Evolutionary conservation across 2,329 filamentous ascomycete species (phyloP), one percentile per base, ranked within the genome.

Genomic region (Trichoderma sp.): DNA sequence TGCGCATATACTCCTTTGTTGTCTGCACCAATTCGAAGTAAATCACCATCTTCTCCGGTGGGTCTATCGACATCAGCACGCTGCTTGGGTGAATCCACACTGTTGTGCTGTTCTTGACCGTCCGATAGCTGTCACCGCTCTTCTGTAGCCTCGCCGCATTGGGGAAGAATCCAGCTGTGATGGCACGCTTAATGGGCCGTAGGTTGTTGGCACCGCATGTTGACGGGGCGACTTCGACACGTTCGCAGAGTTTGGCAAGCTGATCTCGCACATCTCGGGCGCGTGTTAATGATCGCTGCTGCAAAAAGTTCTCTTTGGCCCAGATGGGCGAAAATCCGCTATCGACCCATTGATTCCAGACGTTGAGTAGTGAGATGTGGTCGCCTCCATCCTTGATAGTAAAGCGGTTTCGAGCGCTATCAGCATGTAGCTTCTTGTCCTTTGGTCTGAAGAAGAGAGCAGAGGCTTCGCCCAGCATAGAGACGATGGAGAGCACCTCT

Each of bases 301-400:
- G 94, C 11, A 99, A 78, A 79, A 97, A 99, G 78, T 98, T 97
- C 81, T 98, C 95, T 59, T 90, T 90, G 0, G 92, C 84, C 94
- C 94, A 99, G 56, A 96, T 88, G 65, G 89, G 90, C 61, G 89
- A 92, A 80, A 93, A 99, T 79, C 97, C 95, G 59, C 89, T 90
- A 77, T 98, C 95, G 1, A 94, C 92, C 91, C 94, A 99, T 78
- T 97, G 92, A 75, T 96, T 95, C 89, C 91, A 99, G 74, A 99
- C 91, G 76, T 97, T 97, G 59, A 98, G 87, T 1, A 97, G 86
- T 0, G 93, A 94, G 5, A 96, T 78, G 75, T 97, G 92, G 77
- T 99, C 96, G 52, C 96, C 96, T 43, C 94, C 94, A 70, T 96
- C 94, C 74, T 93, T 93, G 77, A 95, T 84, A 0, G 93, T 97